These are phyloP conservation scores for Fusarium drepaniforme DNA, from an alignment of 2,329 filamentous ascomycete species.

Conservation along the genomic window DNA sequence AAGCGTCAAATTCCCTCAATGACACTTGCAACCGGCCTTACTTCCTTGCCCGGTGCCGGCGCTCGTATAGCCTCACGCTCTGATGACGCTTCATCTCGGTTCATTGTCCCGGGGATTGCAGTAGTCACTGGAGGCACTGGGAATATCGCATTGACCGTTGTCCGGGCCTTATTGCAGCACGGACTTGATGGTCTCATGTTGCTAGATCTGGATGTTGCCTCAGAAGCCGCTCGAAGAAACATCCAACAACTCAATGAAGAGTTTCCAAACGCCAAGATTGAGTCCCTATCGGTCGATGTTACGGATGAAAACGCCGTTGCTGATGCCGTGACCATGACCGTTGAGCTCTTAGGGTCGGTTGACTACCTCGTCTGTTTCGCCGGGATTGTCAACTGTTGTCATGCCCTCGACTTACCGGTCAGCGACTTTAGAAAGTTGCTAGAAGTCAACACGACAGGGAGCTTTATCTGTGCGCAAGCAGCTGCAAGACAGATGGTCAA, in stretches of 20 bases:
- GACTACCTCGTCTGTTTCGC: slow-evolving; percentile 21
- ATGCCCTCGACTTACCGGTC: slow-evolving; percentile 69
- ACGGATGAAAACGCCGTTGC: slow-evolving; percentile 11
- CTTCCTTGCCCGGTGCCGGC: neutral
- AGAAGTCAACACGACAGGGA: slow-evolving; percentile 79
- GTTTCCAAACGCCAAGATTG: neutral
- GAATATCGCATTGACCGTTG: slow-evolving; percentile 12
- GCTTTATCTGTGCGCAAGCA: slow-evolving; percentile 78
- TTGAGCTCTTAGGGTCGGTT: slow-evolving; percentile 5
- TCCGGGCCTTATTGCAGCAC: slow-evolving; percentile 14
- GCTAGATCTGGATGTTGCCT: slow-evolving; percentile 13
- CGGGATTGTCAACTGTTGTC: slow-evolving; percentile 71
- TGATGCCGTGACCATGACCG: neutral
- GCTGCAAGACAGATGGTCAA: slow-evolving; percentile 65
- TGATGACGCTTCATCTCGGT: slow-evolving; percentile 13
- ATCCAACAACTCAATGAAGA: neutral
- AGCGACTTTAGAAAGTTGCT: slow-evolving; percentile 73
- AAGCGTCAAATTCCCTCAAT: slow-evolving; percentile 29
- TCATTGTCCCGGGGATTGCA: slow-evolving; percentile 5
- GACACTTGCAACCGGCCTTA: slow-evolving; percentile 2
- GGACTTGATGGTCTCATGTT: slow-evolving; percentile 12
- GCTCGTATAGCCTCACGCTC: neutral
- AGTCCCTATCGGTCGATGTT: slow-evolving; percentile 4
- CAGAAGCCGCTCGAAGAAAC: neutral
- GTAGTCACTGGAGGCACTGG: slow-evolving; percentile 12